Conservation (phyloP, 2,329 filamentous ascomycete genomes). For the Trichoderma guizhouense region DNA sequence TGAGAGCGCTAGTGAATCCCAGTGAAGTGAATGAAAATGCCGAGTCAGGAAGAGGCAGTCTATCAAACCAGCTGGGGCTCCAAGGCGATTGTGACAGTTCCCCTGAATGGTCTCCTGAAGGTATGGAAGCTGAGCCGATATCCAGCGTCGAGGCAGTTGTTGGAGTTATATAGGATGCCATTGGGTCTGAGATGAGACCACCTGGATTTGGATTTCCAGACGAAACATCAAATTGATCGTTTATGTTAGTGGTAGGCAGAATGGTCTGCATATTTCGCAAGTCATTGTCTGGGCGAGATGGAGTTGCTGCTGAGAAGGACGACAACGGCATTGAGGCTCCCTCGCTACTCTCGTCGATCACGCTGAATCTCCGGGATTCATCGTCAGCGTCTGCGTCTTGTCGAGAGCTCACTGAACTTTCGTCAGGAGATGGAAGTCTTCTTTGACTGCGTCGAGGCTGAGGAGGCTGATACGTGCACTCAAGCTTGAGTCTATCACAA, state of each 20-base stretch:
- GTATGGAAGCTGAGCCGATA: not conserved
- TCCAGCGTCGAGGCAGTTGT: not conserved
- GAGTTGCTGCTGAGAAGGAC: not conserved
- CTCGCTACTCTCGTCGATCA: not conserved
- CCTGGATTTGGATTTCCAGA: not conserved
- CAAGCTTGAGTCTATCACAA: not conserved
- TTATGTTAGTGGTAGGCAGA: not conserved
- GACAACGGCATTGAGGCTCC: not conserved
- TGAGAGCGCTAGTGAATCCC: not conserved
- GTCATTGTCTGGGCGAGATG: not conserved
- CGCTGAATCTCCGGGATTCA: not conserved
- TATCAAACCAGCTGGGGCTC: not conserved
- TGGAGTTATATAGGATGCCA: not conserved
- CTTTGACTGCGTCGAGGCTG: not conserved
- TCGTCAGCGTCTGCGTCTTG: not conserved
- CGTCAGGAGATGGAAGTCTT: not conserved
- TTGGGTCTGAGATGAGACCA: not conserved
- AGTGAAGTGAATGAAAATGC: not conserved
- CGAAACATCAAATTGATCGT: not conserved
- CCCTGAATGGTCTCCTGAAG: not conserved
- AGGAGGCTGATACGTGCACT: not conserved
- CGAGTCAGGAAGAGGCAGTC: not conserved
- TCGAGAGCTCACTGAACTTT: not conserved
- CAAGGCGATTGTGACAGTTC: not conserved
- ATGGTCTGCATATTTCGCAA: not conserved